These are phyloP conservation scores for Clonostachys rhizophaga DNA, from an alignment of 2,329 filamentous ascomycete species.

Conservation along the genomic window DNA sequence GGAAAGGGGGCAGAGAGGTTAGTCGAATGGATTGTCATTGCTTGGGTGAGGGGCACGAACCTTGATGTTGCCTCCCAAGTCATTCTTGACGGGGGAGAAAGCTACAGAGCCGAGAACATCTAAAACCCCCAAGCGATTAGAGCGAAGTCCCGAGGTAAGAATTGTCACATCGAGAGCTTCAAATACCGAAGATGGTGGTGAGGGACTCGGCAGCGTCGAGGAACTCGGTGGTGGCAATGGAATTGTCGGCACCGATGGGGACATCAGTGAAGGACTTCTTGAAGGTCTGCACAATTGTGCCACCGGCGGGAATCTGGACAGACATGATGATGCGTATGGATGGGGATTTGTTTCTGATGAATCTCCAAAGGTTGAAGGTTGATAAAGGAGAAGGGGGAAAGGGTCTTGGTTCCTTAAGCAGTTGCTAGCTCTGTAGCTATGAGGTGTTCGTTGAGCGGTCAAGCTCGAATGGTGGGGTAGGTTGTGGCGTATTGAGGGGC, in stretches of 20 bases:
- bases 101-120: slow-evolving; percentile 66
- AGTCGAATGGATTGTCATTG: not conserved
- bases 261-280: slow-evolving; percentile 83
- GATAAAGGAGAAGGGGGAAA: not conserved
- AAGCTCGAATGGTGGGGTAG: slow-evolving; percentile 1
- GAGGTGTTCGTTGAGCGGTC: slow-evolving; percentile 1
- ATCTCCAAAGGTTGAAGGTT: not conserved
- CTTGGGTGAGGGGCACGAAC: slow-evolving; percentile 34
- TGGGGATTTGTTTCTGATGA: not conserved
- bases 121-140: slow-evolving; percentile 16
- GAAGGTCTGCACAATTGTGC: slow-evolving; percentile 82
- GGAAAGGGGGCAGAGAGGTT: slow-evolving; percentile 7
- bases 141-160: not conserved
- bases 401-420: not conserved
- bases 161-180: not conserved
- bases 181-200: slow-evolving; percentile 76
- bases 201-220: slow-evolving; percentile 86
- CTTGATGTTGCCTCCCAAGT: slow-evolving; percentile 90
- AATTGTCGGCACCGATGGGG: slow-evolving; percentile 70
- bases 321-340: slow-evolving; percentile 39
- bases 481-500: not conserved
- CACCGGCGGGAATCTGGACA: slow-evolving; percentile 52
- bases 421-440: not conserved
- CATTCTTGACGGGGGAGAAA: slow-evolving; percentile 86
- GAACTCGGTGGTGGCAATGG: slow-evolving; percentile 79